phyloP scores from a whole-genome alignment of 2,329 filamentous ascomycete genomes.

The Coniella vitis region DNA sequence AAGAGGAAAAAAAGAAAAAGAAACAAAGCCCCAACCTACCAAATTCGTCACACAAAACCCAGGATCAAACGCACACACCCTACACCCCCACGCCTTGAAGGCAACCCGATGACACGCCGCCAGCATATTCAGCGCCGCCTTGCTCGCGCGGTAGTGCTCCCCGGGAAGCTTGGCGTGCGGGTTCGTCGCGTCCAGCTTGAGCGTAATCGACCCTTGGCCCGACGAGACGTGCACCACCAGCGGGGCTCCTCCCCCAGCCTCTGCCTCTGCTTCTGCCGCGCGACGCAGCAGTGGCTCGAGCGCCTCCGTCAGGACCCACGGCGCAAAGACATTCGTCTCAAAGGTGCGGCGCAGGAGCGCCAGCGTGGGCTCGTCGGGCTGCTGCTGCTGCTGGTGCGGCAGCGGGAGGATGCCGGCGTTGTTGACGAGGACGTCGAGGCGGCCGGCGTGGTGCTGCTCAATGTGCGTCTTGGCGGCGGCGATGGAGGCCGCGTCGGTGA shows the following conservation, averaged over 20 bases:
- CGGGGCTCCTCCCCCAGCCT: constrained; percentile 19
- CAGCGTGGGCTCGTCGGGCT: constrained; percentile 41
- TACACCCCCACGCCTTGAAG: constrained; percentile 24
- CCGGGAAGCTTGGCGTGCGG: constrained; percentile 14
- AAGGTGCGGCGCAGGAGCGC: constrained; percentile 44
- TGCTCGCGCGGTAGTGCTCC: constrained; percentile 28
- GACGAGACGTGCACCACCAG: constrained; percentile 29
- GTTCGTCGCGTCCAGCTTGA: constrained; percentile 20
- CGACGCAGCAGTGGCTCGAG: constrained; percentile 25
- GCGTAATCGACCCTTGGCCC: constrained; percentile 25
- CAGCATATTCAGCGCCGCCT: constrained; percentile 32
- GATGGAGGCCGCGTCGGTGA: constrained; percentile 28
- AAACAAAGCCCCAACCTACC: not conserved
- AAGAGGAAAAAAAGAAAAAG: too few species aligned
- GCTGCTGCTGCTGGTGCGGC: constrained; percentile 25
- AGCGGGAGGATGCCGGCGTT: constrained; percentile 44
- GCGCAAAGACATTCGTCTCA: constrained; percentile 34
- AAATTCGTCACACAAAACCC: constrained; percentile 28
- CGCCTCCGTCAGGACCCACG: constrained; percentile 23
- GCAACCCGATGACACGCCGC: constrained; percentile 24
- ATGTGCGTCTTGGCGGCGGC: constrained; percentile 27
- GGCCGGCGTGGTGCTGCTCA: constrained; percentile 26
- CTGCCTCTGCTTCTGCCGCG: too few species aligned
- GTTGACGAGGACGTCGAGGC: constrained; percentile 34
- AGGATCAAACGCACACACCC: constrained; percentile 27